Conservation (phyloP, 2,329 filamentous ascomycete species). For the Biscogniauxia marginata region DNA sequence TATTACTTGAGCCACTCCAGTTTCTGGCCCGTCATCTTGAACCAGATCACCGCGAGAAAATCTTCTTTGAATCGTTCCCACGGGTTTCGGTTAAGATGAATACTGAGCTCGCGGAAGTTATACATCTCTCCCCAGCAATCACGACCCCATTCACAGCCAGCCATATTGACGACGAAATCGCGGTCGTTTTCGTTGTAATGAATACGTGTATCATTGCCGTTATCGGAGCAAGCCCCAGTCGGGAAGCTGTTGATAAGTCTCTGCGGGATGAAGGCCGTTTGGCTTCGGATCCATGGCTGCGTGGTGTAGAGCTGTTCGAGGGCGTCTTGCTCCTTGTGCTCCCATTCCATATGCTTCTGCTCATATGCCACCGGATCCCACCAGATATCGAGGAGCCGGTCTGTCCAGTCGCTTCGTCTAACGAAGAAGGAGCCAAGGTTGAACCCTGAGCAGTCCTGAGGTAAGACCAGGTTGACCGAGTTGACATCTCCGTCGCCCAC, state of each 20-base stretch:
- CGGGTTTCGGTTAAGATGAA: constrained; percentile 77
- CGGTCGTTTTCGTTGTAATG: constrained; percentile 85
- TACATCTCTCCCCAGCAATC: constrained; percentile 99
- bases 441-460: constrained; percentile 94
- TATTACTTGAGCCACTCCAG: constrained; percentile 61
- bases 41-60: constrained; percentile 59
- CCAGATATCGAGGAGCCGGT: constrained; percentile 91
- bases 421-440: constrained; percentile 96
- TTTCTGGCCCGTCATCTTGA: constrained; percentile 60
- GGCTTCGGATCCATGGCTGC: constrained; percentile 89
- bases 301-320: constrained; percentile 87
- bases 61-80: constrained; percentile 79
- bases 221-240: constrained; percentile 79
- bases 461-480: constrained; percentile 83
- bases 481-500: constrained; percentile 73
- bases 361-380: constrained; percentile 98
- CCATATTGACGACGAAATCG: constrained; percentile 98
- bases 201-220: constrained; percentile 69
- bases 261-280: constrained; percentile 86
- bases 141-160: constrained; percentile 92
- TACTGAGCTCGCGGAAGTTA: constrained; percentile 87
- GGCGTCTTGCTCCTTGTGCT: constrained; percentile 97
- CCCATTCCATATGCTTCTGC: constrained; percentile 98
- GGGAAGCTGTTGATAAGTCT: constrained; percentile 95
- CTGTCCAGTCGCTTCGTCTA: constrained; percentile 81